Conservation (phyloP, 2,329 filamentous ascomycete species). For the Fusarium xylarioides region DNA sequence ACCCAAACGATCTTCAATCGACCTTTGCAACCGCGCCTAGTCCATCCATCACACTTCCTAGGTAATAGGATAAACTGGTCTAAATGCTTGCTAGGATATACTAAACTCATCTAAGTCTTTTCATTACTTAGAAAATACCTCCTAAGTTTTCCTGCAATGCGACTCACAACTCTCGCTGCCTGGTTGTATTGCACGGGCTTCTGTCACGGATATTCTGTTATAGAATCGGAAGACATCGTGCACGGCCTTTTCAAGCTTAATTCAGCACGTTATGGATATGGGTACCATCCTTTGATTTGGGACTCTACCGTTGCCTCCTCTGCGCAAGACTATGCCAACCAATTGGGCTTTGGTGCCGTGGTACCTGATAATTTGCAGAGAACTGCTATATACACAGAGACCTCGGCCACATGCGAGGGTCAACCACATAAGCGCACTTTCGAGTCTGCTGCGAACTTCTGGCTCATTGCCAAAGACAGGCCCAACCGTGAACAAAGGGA, state of each 20-base stretch:
- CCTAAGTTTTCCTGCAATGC: neutral
- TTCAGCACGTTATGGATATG: neutral
- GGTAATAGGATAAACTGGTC: neutral
- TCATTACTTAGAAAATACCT: neutral
- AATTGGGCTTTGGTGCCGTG: neutral
- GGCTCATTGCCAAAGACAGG: neutral
- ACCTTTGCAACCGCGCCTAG: neutral
- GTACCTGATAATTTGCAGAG: neutral
- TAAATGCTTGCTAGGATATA: neutral
- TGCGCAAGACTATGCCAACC: neutral
- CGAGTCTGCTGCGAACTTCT: neutral
- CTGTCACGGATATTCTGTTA: neutral
- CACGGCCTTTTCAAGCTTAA: neutral
- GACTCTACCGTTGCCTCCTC: neutral
- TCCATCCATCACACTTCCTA: neutral
- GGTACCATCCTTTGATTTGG: neutral
- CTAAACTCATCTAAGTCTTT: neutral
- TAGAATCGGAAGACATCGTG: neutral
- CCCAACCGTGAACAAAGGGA: neutral
- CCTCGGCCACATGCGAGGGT: neutral
- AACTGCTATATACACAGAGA: neutral
- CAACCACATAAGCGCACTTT: neutral
- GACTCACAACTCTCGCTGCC: neutral
- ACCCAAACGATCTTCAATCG: neutral
- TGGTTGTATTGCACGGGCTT: neutral